Base-by-base conservation (phyloP, 768 basidiomycete species). In the Leccinellum luteum region DNA sequence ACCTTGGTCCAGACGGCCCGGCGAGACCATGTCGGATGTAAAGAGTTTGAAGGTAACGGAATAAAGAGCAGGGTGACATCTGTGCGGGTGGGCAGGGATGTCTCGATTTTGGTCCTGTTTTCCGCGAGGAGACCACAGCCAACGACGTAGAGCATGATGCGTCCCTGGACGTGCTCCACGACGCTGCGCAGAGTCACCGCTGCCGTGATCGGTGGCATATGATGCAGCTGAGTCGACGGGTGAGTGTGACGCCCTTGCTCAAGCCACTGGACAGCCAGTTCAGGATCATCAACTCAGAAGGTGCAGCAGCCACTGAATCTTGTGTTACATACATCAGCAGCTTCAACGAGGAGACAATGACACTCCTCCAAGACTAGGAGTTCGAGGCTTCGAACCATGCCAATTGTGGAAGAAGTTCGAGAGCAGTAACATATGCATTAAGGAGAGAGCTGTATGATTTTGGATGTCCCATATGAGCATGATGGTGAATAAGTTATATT, bases 1-100 rank as follows among this genome's bases (percentile, higher is more conserved):
- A 85, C 53, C 66, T 83, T 85, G 7, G 78, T 79, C 81, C 82
- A 85, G 0, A 68, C 63, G 2, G 71, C n/a, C n/a, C n/a, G n/a
- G n/a, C n/a, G n/a, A 34, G 8, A 76, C 75, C 59, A 70, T 53
- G 23, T 61, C 60, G 4, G 52, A 54, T 6, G 70, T 56, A 75
- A 58, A 43, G 73, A 64, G 30, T 67, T 61, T 17, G 60, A 49
- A 15, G 76, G 77, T 9, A 79, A 68, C 5, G 57, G 41, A 49
- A 82, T 52, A 62, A 83, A 84, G 21, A 73, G 60, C n/a, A 83
- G 58, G 0, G 79, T 81, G 34, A 74, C 63, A n/a, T n/a, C n/a
- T n/a, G n/a, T n/a, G n/a, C n/a, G n/a, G 6, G 35, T 30, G 6
- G 72, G 68, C 19, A 77, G 28, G 7, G 76, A 73, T 14, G 56